Percentiles rank a stretch among this genome's conserved stretches.
These are phyloP conservation scores for Pholiota microspora DNA, from an alignment of 768 basidiomycete genomes.

Conservation along the genomic window DNA sequence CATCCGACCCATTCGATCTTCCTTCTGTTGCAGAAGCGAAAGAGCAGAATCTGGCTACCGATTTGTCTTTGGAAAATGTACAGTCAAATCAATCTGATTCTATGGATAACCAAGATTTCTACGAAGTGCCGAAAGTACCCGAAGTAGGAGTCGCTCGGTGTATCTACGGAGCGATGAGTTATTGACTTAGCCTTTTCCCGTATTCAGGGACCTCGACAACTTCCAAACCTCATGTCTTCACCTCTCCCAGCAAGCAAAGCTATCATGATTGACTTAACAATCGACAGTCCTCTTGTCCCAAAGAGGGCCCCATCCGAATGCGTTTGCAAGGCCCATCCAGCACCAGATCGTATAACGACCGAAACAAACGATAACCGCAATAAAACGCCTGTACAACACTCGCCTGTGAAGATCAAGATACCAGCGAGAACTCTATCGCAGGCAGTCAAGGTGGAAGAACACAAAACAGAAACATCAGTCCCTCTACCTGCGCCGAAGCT, in stretches of 20 bases:
- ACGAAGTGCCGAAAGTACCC: background rate
- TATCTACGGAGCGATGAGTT: background rate
- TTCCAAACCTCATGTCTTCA: background rate
- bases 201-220: background rate
- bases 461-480: background rate
- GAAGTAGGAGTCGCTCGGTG: background rate
- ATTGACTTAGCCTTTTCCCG: background rate
- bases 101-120: background rate
- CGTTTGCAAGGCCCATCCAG: background rate
- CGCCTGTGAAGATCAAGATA: no score
- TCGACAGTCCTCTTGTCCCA: background rate
- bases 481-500: background rate
- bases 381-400: no score
- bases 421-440: no score
- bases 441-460: background rate
- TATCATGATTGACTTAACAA: background rate
- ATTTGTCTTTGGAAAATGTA: background rate
- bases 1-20: background rate
- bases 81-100: background rate
- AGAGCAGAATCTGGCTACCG: background rate
- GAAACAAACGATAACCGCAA: no score
- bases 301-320: background rate
- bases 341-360: background rate
- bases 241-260: background rate
- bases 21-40: background rate